phyloP scores from a whole-genome alignment of 2,329 filamentous ascomycete species.

The Neophaeococcomyces mojaviensis region DNA sequence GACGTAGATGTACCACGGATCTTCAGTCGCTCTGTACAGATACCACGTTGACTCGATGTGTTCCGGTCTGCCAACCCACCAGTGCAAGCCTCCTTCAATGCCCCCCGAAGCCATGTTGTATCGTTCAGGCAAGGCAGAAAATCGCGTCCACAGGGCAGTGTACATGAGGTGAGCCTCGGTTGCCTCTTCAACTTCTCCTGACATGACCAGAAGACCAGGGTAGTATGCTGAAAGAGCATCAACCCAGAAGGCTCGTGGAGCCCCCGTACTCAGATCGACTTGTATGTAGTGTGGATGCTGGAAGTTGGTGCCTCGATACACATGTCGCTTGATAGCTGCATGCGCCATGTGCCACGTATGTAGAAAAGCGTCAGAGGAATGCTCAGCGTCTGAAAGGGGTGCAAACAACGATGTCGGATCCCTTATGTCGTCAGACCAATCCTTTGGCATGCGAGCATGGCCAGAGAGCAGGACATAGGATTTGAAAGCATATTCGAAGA shows the following conservation, averaged over 20 bases:
- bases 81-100: slow-evolving; percentile 78
- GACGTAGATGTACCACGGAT: slow-evolving; percentile 93
- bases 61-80: slow-evolving; percentile 93
- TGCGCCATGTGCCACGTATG: slow-evolving; percentile 79
- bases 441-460: slow-evolving; percentile 38
- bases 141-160: slow-evolving; percentile 88
- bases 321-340: slow-evolving; percentile 76
- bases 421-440: slow-evolving; percentile 35
- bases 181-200: slow-evolving; percentile 84
- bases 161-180: slow-evolving; percentile 84
- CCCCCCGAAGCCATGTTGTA: slow-evolving; percentile 82
- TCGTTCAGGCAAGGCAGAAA: slow-evolving; percentile 85
- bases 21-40: slow-evolving; percentile 83
- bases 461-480: slow-evolving; percentile 84
- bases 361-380: slow-evolving; percentile 71
- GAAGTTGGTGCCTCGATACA: slow-evolving; percentile 68
- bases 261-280: slow-evolving; percentile 79
- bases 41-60: slow-evolving; percentile 97
- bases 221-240: slow-evolving; percentile 95
- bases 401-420: slow-evolving; percentile 58
- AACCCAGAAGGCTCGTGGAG: slow-evolving; percentile 85
- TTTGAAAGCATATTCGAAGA: slow-evolving; percentile 97
- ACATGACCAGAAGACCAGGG: slow-evolving; percentile 75
- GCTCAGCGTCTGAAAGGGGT: slow-evolving; percentile 56
- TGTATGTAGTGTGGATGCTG: slow-evolving; percentile 92